Evolutionary conservation across 1,284 basidiomycete genomes (phyloP).

Genomic region (Athelia sp.): DNA sequence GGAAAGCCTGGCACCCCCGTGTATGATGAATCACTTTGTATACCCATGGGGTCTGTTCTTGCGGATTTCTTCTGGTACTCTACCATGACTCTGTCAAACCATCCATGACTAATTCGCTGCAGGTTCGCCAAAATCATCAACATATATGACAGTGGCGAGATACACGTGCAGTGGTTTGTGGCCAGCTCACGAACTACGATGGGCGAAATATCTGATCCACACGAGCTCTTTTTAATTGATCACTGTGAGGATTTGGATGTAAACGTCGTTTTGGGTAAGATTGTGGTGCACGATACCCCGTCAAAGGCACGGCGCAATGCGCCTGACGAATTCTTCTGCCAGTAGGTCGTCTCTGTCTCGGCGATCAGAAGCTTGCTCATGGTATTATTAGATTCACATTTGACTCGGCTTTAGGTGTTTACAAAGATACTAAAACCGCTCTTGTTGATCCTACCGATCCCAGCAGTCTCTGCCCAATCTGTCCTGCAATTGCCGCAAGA

Average conservation of each 20-base stretch:
- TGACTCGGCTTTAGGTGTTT: conserved; percentile 22
- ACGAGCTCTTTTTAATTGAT: conserved; percentile 59
- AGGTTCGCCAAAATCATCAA: conserved; percentile 63
- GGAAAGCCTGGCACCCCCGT: conserved; percentile 18
- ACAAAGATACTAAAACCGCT: conserved; percentile 25
- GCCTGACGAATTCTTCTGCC: conserved; percentile 50
- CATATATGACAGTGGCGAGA: conserved; percentile 40
- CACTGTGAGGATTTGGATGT: conserved; percentile 44
- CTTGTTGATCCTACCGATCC: conserved; percentile 20
- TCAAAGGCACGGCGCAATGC: conserved; percentile 13
- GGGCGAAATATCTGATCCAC: conserved; percentile 50
- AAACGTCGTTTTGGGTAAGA: conserved; percentile 37
- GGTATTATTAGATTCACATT: conserved; percentile 22
- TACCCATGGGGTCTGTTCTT: conserved; percentile 33
- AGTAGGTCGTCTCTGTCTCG: conserved; percentile 30
- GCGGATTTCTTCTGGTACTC: conserved; percentile 59
- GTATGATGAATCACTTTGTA: conserved; percentile 21
- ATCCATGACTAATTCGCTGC: conserved; percentile 4
- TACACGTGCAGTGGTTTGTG: conserved; percentile 68
- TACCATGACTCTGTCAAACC: conserved; percentile 1
- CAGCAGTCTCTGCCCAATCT: conserved; percentile 49
- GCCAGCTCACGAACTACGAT: conserved; percentile 57
- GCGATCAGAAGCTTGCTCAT: background rate
- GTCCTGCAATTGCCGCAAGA: conserved; percentile 26
- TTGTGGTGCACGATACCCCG: conserved; percentile 31